Base-by-base conservation (phyloP, 2,329 filamentous ascomycete genomes). In the Colletotrichum sublineola region DNA sequence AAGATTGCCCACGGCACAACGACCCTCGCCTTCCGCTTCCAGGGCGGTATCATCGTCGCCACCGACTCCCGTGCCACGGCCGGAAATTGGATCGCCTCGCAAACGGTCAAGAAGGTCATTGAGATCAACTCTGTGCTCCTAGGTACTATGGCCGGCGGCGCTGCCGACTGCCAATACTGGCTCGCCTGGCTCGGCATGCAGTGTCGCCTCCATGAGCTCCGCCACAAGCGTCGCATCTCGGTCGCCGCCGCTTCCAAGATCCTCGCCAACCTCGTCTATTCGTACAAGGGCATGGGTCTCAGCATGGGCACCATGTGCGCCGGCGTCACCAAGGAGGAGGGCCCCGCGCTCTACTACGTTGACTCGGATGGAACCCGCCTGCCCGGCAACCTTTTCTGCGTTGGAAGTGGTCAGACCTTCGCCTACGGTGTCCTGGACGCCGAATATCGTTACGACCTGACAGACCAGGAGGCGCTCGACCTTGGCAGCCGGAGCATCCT, bases 301-400 rank as follows among this genome's bases (percentile, higher is more conserved):
- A 97, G 94, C 82, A 99, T 99, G 96, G 96, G 96, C 77, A 99
- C 96, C 80, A 99, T 99, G 96, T 97, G 96, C 84, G 96, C 96
- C 46, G 96, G 96, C 80, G 96, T 99, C 76, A 96, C 96, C 75
- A 93, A 94, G 77, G 93, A 96, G 84, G 96, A 98, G 87, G 96
- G 96, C 14, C 96, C 96, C 36, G 96, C 96, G 52, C 92, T 99
- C 73, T 99, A 99, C 90, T 99, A 99, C 86, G 97, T 99, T 84
- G 96, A 99, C 86, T 95, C 92, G 75, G 96, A 99, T 85, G 96
- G 96, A 81, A 98, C 96, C 31, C 90, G 96, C 66, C 89, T 99
- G 72, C 86, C 94, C 29, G 96, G 96, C 61, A 98, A 99, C 87
- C 88, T 99, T 74, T 99, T 99, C 88, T 99, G 96, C 83, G 96